Percentiles rank a stretch among this genome's conserved stretches.
Evolutionary conservation across 108 stramenopile species (phyloP).

Genomic region (Aureococcus anophagefferens): DNA sequence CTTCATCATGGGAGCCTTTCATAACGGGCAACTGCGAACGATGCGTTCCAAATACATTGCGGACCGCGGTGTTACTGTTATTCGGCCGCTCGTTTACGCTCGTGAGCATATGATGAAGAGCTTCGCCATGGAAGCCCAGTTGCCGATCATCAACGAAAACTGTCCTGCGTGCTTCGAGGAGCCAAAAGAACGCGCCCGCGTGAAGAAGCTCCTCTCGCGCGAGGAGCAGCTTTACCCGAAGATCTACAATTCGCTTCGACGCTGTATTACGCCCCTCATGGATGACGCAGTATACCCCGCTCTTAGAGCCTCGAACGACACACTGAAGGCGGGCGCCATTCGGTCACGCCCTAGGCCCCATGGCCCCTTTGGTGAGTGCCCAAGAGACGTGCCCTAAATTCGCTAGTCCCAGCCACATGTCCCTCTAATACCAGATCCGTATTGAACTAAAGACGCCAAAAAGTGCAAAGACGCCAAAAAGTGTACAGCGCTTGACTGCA

Average conservation of each 20-base stretch:
- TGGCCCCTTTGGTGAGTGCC: too few relatives aligned
- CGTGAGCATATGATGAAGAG: constrained; percentile 83
- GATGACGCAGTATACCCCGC: constrained; percentile 13
- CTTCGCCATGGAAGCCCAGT: constrained; percentile 68
- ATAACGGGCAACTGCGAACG: constrained; percentile 92
- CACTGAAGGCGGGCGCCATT: too few relatives aligned
- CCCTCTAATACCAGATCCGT: too few relatives aligned
- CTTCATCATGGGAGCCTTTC: constrained; percentile 93
- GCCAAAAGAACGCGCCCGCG: constrained; percentile 90
- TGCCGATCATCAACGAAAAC: constrained; percentile 98
- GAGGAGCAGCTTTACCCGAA: constrained; percentile 66
- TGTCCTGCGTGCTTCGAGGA: constrained; percentile 99
- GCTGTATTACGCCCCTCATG: constrained; percentile 41
- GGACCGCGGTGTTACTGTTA: constrained; percentile 72
- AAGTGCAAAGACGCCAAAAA: too few relatives aligned
- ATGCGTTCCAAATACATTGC: constrained; percentile 86
- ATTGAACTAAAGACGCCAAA: too few relatives aligned
- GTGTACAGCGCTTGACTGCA: too few relatives aligned
- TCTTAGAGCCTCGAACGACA: too few relatives aligned
- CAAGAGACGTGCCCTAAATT: too few relatives aligned
- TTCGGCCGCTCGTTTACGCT: constrained; percentile 86
- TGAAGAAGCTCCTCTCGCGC: constrained; percentile 80
- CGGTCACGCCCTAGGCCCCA: too few relatives aligned
- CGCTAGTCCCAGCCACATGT: too few relatives aligned
- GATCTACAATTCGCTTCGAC: constrained; percentile 32